Percentiles rank a stretch among this genome's conserved stretches.
These are phyloP conservation scores for Nicotiana attenuata DNA, from an alignment of 257 asterid genomes.

Conservation along the genomic window DNA sequence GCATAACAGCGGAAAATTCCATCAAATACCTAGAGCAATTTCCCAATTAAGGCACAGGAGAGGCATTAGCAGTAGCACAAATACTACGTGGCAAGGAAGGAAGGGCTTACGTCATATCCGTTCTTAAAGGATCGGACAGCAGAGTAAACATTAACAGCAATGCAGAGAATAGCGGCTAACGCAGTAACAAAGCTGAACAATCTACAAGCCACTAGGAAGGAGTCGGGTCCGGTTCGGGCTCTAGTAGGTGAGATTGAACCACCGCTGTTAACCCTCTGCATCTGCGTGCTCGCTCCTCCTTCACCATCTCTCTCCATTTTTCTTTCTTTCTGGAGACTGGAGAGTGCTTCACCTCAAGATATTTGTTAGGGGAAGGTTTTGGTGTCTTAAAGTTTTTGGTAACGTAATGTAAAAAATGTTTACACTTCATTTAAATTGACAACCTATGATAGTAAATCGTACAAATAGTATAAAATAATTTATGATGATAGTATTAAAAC, in stretches of 20 bases:
- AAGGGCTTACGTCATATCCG: slow-evolving; percentile 60
- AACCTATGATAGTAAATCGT: no score
- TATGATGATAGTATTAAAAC: no score
- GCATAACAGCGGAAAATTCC: slow-evolving; percentile 97
- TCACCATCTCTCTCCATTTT: slow-evolving; percentile 23
- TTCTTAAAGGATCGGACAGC: slow-evolving; percentile 75
- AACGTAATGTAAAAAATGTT: no score
- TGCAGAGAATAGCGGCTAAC: slow-evolving; percentile 69
- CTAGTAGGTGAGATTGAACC: slow-evolving; percentile 21
- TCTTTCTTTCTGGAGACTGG: no score
- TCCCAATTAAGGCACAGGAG: background rate
- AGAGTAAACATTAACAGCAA: slow-evolving; percentile 72
- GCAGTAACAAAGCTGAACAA: slow-evolving; percentile 68
- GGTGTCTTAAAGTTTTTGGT: no score
- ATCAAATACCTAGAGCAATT: slow-evolving; percentile 53
- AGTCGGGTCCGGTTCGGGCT: slow-evolving; percentile 40
- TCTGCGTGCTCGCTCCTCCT: slow-evolving; percentile 5
- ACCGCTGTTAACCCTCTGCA: background rate
- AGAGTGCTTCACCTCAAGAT: no score
- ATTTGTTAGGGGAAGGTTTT: no score
- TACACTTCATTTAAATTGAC: no score
- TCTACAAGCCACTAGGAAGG: slow-evolving; percentile 58
- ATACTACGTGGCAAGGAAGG: background rate
- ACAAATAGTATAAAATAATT: no score
- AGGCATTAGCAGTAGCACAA: no score